phyloP scores from a whole-genome alignment of 169 alveolate genomes.

The Theileria sp. region DNA sequence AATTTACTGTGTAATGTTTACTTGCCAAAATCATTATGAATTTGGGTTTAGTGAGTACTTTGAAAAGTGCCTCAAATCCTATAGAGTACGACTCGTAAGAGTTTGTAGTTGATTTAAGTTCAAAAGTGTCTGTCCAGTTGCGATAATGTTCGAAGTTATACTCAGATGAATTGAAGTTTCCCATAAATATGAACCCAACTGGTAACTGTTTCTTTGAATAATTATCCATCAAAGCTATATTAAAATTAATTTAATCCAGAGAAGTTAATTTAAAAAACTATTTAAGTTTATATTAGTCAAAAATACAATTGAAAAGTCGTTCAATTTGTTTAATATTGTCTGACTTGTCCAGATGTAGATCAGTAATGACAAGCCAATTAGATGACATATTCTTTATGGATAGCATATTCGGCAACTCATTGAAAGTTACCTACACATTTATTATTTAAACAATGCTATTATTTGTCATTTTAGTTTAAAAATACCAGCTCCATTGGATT shows the following conservation, averaged over 20 bases:
- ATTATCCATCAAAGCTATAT: slow-evolving; percentile 46
- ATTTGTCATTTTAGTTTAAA: too few relatives aligned
- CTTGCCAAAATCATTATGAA: slow-evolving; percentile 30
- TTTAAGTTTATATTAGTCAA: neutral
- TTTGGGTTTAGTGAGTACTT: slow-evolving; percentile 34
- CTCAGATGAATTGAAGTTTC: slow-evolving; percentile 63
- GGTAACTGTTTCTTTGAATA: slow-evolving; percentile 65
- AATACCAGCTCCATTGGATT: slow-evolving; percentile 10
- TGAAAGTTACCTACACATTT: slow-evolving; percentile 11
- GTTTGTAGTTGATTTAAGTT: neutral
- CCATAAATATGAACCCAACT: slow-evolving; percentile 73
- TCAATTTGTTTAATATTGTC: slow-evolving; percentile 25
- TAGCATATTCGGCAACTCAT: neutral
- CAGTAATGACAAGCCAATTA: slow-evolving; percentile 52
- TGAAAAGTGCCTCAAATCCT: slow-evolving; percentile 44
- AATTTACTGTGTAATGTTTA: neutral
- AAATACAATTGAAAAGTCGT: slow-evolving; percentile 38
- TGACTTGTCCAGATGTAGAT: slow-evolving; percentile 38
- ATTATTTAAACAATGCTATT: neutral
- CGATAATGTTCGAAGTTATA: slow-evolving; percentile 29
- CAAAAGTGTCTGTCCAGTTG: slow-evolving; percentile 21
- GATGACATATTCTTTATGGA: slow-evolving; percentile 23
- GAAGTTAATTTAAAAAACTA: slow-evolving; percentile 7
- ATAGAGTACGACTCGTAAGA: slow-evolving; percentile 13
- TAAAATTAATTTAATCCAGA: neutral